Base-by-base conservation (phyloP, 768 basidiomycete species). In the Hypsizygus marmoreus region DNA sequence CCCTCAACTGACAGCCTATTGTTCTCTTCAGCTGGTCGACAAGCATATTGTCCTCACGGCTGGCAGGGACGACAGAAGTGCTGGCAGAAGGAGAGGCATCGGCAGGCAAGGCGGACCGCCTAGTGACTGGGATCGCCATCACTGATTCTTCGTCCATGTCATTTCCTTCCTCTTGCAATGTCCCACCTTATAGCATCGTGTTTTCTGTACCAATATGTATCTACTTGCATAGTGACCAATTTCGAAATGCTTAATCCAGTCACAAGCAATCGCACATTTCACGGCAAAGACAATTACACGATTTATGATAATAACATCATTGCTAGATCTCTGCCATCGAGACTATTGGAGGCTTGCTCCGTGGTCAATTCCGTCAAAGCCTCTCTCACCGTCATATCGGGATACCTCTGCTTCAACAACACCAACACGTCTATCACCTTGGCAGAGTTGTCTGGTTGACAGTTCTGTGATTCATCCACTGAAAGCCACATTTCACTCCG, bases 41-140 rank as follows among this genome's bases (percentile, higher is more conserved):
- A 91, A 88, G 53, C 88, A 92, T 56, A 62, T 88, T 16, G 58
- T 90, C 23, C 71, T 79, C 29, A 80, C 82, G 16, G 63, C 72
- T 43, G 68, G 72, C 8, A 76, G 80, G 30, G 81, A 80, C 20
- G 83, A 86, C 28, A 76, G 83, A 43, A 63, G 67, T 16, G 67
- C 73, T 52, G 65, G 72, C n/a, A 67, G 84, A 57, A 76, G 82
- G 58, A 67, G 81, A 51, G 68, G 69, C 54, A 74, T 77, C 53
- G 76, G 78, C 40, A 73, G 76, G 43, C 64, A 71, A 56, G 62
- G 71, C 54, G 57, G n/a, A n/a, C n/a, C 63, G 57, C 56, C 67
- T 17, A 63, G 62, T 7, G 84, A 86, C 50, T 86, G 82, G 80
- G 73, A 80, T 54, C 72, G 75, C 40, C 73, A 73, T 62, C 79